Evolutionary conservation across 2,329 filamentous ascomycete genomes (phyloP).

Genomic region (Microdochium bolleyi): DNA sequence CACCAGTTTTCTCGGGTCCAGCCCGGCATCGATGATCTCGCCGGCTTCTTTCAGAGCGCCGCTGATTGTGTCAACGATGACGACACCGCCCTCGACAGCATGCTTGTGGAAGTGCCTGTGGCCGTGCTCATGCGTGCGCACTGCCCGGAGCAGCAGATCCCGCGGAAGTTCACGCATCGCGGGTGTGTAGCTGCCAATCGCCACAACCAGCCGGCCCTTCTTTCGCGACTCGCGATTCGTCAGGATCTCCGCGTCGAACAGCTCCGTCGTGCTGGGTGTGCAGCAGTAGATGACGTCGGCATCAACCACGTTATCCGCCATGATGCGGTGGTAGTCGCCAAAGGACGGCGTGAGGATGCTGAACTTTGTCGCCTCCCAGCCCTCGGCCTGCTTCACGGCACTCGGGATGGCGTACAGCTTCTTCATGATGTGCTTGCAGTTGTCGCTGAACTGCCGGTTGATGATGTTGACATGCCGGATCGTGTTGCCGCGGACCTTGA

Average conservation of each 20-base stretch:
- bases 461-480: slow-evolving; percentile 78
- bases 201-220: slow-evolving; percentile 65
- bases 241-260: slow-evolving; percentile 69
- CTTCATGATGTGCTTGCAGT: slow-evolving; percentile 41
- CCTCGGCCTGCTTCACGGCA: slow-evolving; percentile 44
- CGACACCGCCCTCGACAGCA: slow-evolving; percentile 53
- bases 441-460: slow-evolving; percentile 61
- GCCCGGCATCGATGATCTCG: slow-evolving; percentile 72
- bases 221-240: slow-evolving; percentile 62
- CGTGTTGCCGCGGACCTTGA: slow-evolving; percentile 62
- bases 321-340: slow-evolving; percentile 55
- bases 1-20: slow-evolving; percentile 68
- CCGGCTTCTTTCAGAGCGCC: slow-evolving; percentile 78
- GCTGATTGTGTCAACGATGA: slow-evolving; percentile 70
- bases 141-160: slow-evolving; percentile 61
- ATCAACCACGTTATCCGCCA: slow-evolving; percentile 62
- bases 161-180: slow-evolving; percentile 79
- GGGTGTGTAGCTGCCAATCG: slow-evolving; percentile 61
- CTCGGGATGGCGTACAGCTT: slow-evolving; percentile 35
- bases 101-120: slow-evolving; percentile 60
- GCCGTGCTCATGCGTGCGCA: slow-evolving; percentile 32
- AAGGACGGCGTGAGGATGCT: slow-evolving; percentile 62
- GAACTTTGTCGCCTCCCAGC: slow-evolving; percentile 61
- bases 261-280: slow-evolving; percentile 63
- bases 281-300: slow-evolving; percentile 85